Evolutionary conservation across 192 early-diverging fungal genomes (phyloP), one percentile per base, ranked within the genome.

Genomic region (Dimargaris xerosporica): DNA sequence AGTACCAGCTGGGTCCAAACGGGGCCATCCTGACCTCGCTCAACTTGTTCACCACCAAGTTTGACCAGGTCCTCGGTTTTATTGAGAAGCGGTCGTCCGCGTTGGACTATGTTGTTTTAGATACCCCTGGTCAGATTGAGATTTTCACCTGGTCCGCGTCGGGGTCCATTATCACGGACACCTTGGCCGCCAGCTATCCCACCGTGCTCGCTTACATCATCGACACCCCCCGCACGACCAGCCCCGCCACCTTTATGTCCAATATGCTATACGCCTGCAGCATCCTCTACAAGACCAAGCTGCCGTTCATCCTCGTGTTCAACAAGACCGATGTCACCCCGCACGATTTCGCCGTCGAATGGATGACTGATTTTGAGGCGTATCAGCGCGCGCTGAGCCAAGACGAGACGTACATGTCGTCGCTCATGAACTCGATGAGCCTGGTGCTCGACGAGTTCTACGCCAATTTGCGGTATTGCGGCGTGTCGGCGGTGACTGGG

Each of bases 81-180:
- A 71, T 98, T 9, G 82, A 83, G 3, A 96, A 94, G 73, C 80
- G 92, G 23, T 78, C 86, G 0, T 61, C 72, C 1, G 64, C 74
- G 11, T 66, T 88, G n/a, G 83, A 91, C 83, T 75, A 78, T 61
- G 75, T 78, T 64, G 29, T 78, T 55, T 76, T 91, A 46, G 95
- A 98, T 70, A 98, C 95, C 16, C 95, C 95, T 43, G 95, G 95
- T 16, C 95, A 98, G 71, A 98, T 98, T 66, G 95, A 98, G 74
- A 94, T 96, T 62, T 98, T 98, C 69, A 98, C 95, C 19, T 98
- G 95, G 95, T 94, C 91, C 46, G 95, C 95, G 10, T 90, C 88
- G 23, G 95, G 95, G 15, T 75, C 88, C 39, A 96, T 98, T 64
- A 96, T 98, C 65, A 96, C 92, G 2, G 92, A 94, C 63, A 86